Base-by-base conservation (phyloP, 1,139 yeast genomes). In the Wickerhamomyces sp. region DNA sequence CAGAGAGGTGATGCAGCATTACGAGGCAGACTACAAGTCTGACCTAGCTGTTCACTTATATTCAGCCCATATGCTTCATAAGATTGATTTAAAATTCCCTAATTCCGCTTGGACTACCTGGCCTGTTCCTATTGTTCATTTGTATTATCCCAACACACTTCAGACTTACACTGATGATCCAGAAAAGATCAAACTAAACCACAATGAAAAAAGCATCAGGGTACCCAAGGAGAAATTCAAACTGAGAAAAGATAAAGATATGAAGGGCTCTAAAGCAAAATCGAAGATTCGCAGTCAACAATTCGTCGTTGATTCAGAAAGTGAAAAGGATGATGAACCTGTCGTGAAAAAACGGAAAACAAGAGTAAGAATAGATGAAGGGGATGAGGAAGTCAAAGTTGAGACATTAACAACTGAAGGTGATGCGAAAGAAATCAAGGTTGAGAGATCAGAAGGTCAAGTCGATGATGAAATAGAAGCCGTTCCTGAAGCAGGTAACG, bases 31-130 rank as follows among this genome's bases (percentile, higher is more conserved):
- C 5, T 73, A 69, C 47, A 60, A 75, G 11, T 59, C 58, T 13
- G 84, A 81, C 57, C 61, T 79, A 33, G 75, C 77, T 0, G 49
- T 76, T 1, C 87, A 81, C 60, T 60, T 81, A 7, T 80, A 78
- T 56, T 69, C 78, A 11, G 49, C 75, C 0, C 63, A 68, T 41
- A 61, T 79, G 29, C 56, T 75, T 4, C 74, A 68, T 40, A 57
- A 65, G 23, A 53, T 67, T n/a, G 65, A 72, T 45, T 72, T 72
- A 0, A 30, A 40, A 10, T 66, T 67, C 45, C 82, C 83, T 2
- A 40, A 48, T 2, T 43, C 51, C 6, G 44, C 47, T 4, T 78
- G 81, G 75, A 45, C 72, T 2, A 51, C 63, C 1, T 80, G 59
- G 59, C 59, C 59, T 1, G 7, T 44, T 29, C 10, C 31, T 5